Conservation (phyloP, 1,139 yeast species). For the Pichia sp. region DNA sequence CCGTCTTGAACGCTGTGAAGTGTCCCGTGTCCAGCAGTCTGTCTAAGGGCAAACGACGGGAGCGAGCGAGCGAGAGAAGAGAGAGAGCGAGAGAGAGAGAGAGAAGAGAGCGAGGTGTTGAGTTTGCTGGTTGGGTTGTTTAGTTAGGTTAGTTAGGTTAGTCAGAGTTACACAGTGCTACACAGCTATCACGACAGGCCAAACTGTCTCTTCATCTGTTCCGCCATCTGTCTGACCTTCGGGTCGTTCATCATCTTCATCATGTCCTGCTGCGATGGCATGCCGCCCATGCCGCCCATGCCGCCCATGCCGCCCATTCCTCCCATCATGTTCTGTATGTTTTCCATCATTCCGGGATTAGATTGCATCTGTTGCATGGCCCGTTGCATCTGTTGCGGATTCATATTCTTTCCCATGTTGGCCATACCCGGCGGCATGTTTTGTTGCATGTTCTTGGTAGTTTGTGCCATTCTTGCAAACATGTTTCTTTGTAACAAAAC, state of each 20-base stretch:
- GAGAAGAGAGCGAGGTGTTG: not conserved
- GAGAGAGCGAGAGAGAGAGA: too few relatives aligned
- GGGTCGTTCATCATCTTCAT: constrained; percentile 33
- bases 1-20: too few relatives aligned
- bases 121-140: too few relatives aligned
- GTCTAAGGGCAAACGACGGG: too few relatives aligned
- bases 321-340: constrained; percentile 47
- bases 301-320: constrained; percentile 35
- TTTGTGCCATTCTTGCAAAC: constrained; percentile 91
- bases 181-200: constrained; percentile 16
- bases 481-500: constrained; percentile 85
- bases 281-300: constrained; percentile 25
- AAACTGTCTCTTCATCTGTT: constrained; percentile 30
- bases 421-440: constrained; percentile 22
- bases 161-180: too few relatives aligned
- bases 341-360: constrained; percentile 60
- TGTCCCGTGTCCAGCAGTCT: too few relatives aligned
- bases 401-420: constrained; percentile 37
- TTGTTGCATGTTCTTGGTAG: constrained; percentile 47
- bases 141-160: too few relatives aligned
- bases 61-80: too few relatives aligned
- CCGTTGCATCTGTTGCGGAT: constrained; percentile 50
- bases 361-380: constrained; percentile 48
- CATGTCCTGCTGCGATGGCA: constrained; percentile 32
- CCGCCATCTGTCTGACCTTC: constrained; percentile 32